A percentile compares a stretch with the other conserved stretches of the same genome.
These are phyloP conservation scores for Agroathelia rolfsii DNA, from an alignment of 1,284 basidiomycete species.

Conservation along the genomic window DNA sequence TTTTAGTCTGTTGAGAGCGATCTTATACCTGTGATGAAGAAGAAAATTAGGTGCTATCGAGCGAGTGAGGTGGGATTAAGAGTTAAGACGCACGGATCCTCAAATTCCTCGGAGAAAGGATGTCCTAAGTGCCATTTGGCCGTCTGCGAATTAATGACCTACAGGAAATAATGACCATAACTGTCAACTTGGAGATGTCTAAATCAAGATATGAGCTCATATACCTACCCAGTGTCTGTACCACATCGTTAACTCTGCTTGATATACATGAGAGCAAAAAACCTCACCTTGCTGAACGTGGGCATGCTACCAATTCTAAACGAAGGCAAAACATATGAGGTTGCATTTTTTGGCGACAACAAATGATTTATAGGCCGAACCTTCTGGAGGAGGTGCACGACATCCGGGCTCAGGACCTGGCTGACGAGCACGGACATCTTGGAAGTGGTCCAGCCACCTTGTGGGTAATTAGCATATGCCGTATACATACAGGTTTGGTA, in stretches of 20 bases:
- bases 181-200: constrained; percentile 8
- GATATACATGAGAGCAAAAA: constrained; percentile 7
- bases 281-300: constrained; percentile 47
- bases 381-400: constrained; percentile 48
- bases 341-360: no score
- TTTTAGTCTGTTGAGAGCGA: constrained; percentile 41
- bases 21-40: constrained; percentile 34
- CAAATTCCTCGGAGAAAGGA: constrained; percentile 43
- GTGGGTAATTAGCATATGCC: constrained; percentile 1
- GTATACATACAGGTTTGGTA: no score
- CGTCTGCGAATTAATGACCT: constrained; percentile 55
- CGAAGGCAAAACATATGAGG: no score
- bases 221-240: constrained; percentile 51
- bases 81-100: constrained; percentile 43
- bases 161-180: constrained; percentile 1
- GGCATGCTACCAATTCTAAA: constrained; percentile 73
- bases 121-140: constrained; percentile 55
- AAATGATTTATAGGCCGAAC: constrained; percentile 21
- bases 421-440: constrained; percentile 42
- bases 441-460: constrained; percentile 61
- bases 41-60: constrained; percentile 1
- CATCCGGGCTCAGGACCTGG: constrained; percentile 60
- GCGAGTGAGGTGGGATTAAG: constrained; percentile 3
- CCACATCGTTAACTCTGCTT: constrained; percentile 10
- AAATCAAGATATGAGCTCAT: constrained; percentile 1